These are phyloP conservation scores for Scheffersomyces titani DNA, from an alignment of 1,139 yeast species.

Conservation along the genomic window DNA sequence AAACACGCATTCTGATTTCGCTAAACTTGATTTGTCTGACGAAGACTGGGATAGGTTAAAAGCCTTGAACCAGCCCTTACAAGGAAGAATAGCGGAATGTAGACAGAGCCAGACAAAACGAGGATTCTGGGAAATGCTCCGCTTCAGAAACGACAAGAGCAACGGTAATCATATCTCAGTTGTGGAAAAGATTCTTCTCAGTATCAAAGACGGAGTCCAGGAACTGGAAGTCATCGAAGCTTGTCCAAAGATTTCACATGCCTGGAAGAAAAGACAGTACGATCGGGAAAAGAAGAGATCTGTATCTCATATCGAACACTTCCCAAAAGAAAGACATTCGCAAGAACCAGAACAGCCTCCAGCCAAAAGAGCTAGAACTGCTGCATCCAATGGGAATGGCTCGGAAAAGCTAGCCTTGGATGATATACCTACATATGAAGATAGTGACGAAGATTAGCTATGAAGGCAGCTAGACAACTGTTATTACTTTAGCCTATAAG, in stretches of 20 bases:
- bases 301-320: neutral
- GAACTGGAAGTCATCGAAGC: slow-evolving; percentile 67
- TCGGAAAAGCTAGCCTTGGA: slow-evolving; percentile 19
- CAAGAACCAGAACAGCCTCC: slow-evolving; percentile 8
- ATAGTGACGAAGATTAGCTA: slow-evolving; percentile 29
- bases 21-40: slow-evolving; percentile 60
- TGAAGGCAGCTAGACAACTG: no score
- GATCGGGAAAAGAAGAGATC: slow-evolving; percentile 21
- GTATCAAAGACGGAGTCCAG: slow-evolving; percentile 84
- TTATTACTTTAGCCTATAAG: no score
- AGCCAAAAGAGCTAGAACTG: slow-evolving; percentile 8
- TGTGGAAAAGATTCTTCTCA: slow-evolving; percentile 77
- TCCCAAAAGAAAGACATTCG: neutral
- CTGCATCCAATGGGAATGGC: slow-evolving; percentile 1
- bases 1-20: slow-evolving; percentile 62
- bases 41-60: slow-evolving; percentile 85
- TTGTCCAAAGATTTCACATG: slow-evolving; percentile 34
- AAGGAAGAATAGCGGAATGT: slow-evolving; percentile 91
- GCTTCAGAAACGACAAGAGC: slow-evolving; percentile 91
- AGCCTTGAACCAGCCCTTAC: slow-evolving; percentile 71
- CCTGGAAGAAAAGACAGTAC: slow-evolving; percentile 38
- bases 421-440: slow-evolving; percentile 46
- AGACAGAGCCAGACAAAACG: slow-evolving; percentile 51
- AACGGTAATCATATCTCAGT: slow-evolving; percentile 84
- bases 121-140: slow-evolving; percentile 77